A percentile compares a stretch with the other conserved stretches of the same genome.
Conservation (phyloP, 2,329 filamentous ascomycete genomes). For the Fusarium marasasianum region DNA sequence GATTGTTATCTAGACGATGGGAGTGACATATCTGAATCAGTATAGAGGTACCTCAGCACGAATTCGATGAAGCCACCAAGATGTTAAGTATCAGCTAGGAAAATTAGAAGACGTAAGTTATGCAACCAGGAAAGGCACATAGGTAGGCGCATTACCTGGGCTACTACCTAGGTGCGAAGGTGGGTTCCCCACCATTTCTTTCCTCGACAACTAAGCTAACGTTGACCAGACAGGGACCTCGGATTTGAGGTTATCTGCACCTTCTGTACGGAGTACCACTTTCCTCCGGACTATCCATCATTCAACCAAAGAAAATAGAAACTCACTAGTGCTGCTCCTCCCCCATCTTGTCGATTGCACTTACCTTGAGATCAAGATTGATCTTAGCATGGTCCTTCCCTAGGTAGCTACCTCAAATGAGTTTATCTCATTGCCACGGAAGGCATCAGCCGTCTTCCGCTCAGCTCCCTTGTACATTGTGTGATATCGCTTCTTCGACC, state of each 20-base stretch:
- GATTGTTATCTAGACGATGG: slow-evolving; percentile 1
- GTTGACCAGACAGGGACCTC: slow-evolving; percentile 14
- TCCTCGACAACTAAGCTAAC: slow-evolving; percentile 23
- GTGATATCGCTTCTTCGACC: slow-evolving; percentile 33
- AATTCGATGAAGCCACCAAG: slow-evolving; percentile 9
- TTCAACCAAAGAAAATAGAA: background rate
- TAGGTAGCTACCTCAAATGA: background rate
- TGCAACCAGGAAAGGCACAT: background rate
- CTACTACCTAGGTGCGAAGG: background rate
- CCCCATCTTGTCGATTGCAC: background rate
- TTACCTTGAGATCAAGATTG: background rate
- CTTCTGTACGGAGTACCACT: slow-evolving; percentile 1
- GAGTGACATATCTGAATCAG: slow-evolving; percentile 2
- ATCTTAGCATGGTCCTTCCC: background rate
- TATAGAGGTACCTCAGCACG: background rate
- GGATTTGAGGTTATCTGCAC: slow-evolving; percentile 28
- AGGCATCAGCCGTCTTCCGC: slow-evolving; percentile 16
- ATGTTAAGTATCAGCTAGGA: slow-evolving; percentile 12
- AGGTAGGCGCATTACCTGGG: background rate
- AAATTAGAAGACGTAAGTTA: background rate
- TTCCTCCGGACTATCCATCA: slow-evolving; percentile 3
- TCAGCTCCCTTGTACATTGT: slow-evolving; percentile 20
- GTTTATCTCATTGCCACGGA: slow-evolving; percentile 16
- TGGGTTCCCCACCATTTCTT: slow-evolving; percentile 14
- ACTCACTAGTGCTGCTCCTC: background rate